Evolutionary conservation across 2,329 filamentous ascomycete genomes (phyloP).

Genomic region (Aspergillus fischeri): DNA sequence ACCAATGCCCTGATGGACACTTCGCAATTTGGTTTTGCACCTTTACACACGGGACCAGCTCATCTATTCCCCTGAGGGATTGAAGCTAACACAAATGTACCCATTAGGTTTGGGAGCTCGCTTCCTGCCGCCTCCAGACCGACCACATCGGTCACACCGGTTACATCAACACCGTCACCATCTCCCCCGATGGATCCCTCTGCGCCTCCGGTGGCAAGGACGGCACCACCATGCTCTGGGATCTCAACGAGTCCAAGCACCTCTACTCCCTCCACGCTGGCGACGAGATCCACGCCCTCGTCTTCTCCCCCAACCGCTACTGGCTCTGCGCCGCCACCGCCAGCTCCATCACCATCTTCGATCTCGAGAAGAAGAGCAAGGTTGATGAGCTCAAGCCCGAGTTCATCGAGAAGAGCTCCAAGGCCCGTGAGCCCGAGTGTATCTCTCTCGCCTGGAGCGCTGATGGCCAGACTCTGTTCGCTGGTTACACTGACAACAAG

Average conservation of each 20-base stretch:
- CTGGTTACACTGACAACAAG: constrained; percentile 99
- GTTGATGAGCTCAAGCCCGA: constrained; percentile 99
- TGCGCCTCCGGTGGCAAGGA: constrained; percentile 99
- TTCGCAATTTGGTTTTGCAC: constrained; percentile 5
- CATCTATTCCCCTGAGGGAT: constrained; percentile 1
- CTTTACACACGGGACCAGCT: constrained; percentile 6
- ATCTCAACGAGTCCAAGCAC: constrained; percentile 99
- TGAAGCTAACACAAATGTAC: constrained; percentile 19
- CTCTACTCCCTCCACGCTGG: constrained; percentile 99
- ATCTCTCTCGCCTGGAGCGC: constrained; percentile 95
- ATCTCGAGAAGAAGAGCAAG: constrained; percentile 99
- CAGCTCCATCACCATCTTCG: constrained; percentile 99
- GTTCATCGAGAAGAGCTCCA: constrained; percentile 94
- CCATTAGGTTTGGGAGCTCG: constrained; percentile 93
- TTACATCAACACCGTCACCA: constrained; percentile 99
- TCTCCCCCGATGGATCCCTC: constrained; percentile 98
- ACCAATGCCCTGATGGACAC: constrained; percentile 57
- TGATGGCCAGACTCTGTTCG: constrained; percentile 98
- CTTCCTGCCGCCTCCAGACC: constrained; percentile 98
- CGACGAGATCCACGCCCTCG: constrained; percentile 99
- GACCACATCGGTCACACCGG: constrained; percentile 99
- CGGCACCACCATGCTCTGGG: constrained; percentile 99
- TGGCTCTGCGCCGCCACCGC: constrained; percentile 98
- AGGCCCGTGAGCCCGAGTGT: constrained; percentile 98
- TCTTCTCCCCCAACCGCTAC: constrained; percentile 99